Evolutionary conservation across 495 filamentous ascomycete species (phyloP).

Genomic region (Tuber indicum): DNA sequence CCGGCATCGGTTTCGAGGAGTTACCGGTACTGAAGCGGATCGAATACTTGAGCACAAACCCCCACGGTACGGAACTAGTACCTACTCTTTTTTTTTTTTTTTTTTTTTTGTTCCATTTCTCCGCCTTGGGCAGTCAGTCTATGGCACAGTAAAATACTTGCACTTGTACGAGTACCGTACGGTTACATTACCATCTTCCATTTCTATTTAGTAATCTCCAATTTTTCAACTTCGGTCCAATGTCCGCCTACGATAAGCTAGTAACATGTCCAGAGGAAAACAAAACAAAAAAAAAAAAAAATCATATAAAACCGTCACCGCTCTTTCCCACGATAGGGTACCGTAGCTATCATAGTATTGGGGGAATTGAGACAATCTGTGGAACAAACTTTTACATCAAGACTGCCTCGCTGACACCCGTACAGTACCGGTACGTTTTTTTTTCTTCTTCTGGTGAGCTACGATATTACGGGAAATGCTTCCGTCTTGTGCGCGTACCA

Average conservation of each 20-base stretch:
- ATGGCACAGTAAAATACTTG: neutral
- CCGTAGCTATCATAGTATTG: too few species aligned
- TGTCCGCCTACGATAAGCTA: neutral
- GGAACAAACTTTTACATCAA: neutral
- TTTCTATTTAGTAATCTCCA: neutral
- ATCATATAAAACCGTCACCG: neutral
- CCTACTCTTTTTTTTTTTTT: neutral
- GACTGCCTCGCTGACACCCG: neutral
- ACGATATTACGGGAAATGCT: too few species aligned
- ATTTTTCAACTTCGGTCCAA: neutral
- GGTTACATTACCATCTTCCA: too few species aligned
- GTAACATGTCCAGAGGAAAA: neutral
- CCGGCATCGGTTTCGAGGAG: neutral
- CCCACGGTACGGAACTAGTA: neutral
- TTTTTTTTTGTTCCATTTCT: neutral
- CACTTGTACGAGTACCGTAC: too few species aligned
- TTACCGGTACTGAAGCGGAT: neutral
- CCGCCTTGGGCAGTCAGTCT: too few species aligned
- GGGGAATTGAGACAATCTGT: neutral
- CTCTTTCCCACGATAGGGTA: neutral
- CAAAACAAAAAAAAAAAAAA: neutral
- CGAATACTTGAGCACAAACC: neutral
- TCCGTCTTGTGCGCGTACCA: neutral
- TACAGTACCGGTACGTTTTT: too few species aligned
- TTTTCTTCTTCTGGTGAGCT: too few species aligned